Evolutionary conservation across 1,284 basidiomycete genomes (phyloP).

Genomic region (Ustilago tritici): DNA sequence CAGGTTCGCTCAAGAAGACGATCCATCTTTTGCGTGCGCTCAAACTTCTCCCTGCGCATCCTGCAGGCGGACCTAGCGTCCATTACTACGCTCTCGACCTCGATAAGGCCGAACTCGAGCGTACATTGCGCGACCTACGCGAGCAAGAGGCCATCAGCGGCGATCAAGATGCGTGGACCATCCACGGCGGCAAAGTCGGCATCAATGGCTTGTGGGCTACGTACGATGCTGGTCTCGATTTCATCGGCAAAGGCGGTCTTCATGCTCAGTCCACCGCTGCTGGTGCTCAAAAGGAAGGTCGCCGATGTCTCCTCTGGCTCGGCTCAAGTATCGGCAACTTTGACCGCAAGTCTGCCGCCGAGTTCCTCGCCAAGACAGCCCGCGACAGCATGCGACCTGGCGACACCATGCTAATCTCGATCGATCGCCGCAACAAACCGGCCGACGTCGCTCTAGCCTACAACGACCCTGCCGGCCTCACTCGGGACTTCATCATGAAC

Average conservation of each 20-base stretch:
- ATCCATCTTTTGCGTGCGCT: constrained; percentile 85
- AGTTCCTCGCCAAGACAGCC: constrained; percentile 83
- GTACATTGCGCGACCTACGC: constrained; percentile 79
- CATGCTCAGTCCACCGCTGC: constrained; percentile 37
- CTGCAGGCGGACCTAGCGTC: constrained; percentile 73
- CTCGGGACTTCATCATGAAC: constrained; percentile 88
- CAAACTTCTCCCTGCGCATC: constrained; percentile 67
- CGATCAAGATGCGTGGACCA: constrained; percentile 73
- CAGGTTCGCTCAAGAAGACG: constrained; percentile 73
- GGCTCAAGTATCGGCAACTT: constrained; percentile 96
- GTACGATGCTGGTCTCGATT: constrained; percentile 81
- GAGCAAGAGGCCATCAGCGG: constrained; percentile 70
- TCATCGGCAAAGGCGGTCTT: constrained; percentile 72
- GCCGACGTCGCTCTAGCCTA: constrained; percentile 78
- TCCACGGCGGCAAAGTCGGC: constrained; percentile 60
- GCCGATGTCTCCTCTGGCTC: constrained; percentile 79
- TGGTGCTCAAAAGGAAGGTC: constrained; percentile 37
- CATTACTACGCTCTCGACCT: constrained; percentile 95
- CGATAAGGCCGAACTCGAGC: constrained; percentile 84
- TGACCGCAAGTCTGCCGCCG: constrained; percentile 76
- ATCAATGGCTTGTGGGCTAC: constrained; percentile 83
- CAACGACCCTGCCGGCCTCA: constrained; percentile 75
- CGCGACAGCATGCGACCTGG: constrained; percentile 74
- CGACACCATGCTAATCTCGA: constrained; percentile 77
- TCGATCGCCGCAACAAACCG: constrained; percentile 84